These are phyloP conservation scores for Gautieria morchelliformis DNA, from an alignment of 768 basidiomycete species.

Conservation along the genomic window DNA sequence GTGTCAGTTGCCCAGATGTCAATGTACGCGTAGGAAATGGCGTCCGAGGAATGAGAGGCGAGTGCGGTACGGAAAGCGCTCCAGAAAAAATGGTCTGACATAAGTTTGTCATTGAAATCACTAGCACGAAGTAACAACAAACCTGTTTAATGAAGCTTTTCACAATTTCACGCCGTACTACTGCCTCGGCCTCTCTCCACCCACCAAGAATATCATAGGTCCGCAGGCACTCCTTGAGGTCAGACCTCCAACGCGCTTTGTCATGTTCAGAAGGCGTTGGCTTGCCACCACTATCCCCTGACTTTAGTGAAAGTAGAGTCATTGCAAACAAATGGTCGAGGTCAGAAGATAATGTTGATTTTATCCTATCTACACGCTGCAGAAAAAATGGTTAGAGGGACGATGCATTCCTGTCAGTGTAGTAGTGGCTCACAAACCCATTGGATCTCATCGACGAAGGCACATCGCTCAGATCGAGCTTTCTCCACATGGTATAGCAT, in stretches of 20 bases:
- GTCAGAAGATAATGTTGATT: conserved; percentile 76
- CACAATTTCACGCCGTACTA: conserved; percentile 63
- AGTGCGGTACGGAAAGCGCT: conserved; percentile 56
- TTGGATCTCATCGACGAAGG: conserved; percentile 74
- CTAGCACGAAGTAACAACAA: conserved; percentile 7
- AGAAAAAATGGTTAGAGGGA: neutral
- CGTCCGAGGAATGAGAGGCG: conserved; percentile 70
- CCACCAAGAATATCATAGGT: conserved; percentile 74
- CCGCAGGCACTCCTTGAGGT: conserved; percentile 68
- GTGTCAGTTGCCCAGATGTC: conserved; percentile 31
- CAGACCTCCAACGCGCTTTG: conserved; percentile 49
- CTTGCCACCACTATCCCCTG: conserved; percentile 34
- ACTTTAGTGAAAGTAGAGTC: conserved; percentile 40
- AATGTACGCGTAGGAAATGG: conserved; percentile 43
- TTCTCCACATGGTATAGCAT: conserved; percentile 84
- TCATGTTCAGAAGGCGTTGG: conserved; percentile 43
- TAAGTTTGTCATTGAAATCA: neutral
- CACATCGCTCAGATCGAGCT: conserved; percentile 66
- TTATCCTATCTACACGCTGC: conserved; percentile 78
- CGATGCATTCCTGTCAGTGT: conserved; percentile 16
- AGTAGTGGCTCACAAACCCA: conserved; percentile 47
- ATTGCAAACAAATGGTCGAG: conserved; percentile 73
- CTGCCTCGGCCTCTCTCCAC: conserved; percentile 84
- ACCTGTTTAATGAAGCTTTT: conserved; percentile 74
- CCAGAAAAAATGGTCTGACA: conserved; percentile 65